Percentiles rank a stretch among this genome's conserved stretches.
Evolutionary conservation across 441 rosid genomes (phyloP).

Genomic region (Theobroma grandiflorum): DNA sequence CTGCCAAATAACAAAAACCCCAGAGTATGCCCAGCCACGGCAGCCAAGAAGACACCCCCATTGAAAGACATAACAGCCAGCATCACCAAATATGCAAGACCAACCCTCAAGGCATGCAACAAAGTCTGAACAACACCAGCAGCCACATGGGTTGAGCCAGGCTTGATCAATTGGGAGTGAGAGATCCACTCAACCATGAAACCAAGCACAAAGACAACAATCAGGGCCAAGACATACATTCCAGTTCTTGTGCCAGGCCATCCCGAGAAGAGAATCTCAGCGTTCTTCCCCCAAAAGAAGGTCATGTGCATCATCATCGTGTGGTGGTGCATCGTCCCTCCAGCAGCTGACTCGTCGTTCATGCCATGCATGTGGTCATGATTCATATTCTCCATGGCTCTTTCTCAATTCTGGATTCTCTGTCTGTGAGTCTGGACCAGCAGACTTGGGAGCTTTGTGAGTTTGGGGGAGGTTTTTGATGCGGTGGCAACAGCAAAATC

Average conservation of each 20-base stretch:
- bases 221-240: constrained; percentile 51
- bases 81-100: constrained; percentile 56
- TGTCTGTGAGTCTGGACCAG: background rate
- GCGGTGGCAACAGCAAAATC: background rate
- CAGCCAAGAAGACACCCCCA: constrained; percentile 53
- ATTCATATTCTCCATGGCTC: constrained; percentile 9
- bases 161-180: constrained; percentile 32
- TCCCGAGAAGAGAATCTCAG: constrained; percentile 52
- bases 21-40: constrained; percentile 51
- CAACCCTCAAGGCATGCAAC: constrained; percentile 45
- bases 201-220: constrained; percentile 43
- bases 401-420: background rate
- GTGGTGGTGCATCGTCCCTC: background rate
- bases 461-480: background rate
- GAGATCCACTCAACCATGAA: constrained; percentile 47
- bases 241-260: constrained; percentile 53
- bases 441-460: background rate
- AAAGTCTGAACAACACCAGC: constrained; percentile 43
- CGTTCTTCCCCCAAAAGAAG: constrained; percentile 60
- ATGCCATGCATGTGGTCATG: constrained; percentile 32
- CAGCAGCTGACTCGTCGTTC: background rate
- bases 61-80: constrained; percentile 72
- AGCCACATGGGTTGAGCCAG: constrained; percentile 21
- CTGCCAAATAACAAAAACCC: constrained; percentile 62
- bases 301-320: constrained; percentile 57